Conservation (phyloP, 768 basidiomycete genomes). For the Megacollybia marginata region DNA sequence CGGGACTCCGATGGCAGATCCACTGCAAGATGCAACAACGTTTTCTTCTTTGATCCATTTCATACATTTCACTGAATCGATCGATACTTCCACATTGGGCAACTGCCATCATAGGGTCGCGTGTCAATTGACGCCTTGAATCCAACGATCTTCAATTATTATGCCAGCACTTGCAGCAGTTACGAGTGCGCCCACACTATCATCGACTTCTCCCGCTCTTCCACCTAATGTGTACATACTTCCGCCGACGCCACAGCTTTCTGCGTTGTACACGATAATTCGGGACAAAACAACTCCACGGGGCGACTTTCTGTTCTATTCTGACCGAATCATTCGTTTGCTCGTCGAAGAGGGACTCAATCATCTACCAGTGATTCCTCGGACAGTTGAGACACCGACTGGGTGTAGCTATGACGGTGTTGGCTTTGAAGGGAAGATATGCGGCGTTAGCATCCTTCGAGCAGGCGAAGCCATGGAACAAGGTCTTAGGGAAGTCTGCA, state of each 20-base stretch:
- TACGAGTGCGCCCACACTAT: background rate
- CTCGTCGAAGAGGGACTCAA: conserved; percentile 85
- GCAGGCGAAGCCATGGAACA: conserved; percentile 99
- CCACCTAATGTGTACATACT: conserved; percentile 86
- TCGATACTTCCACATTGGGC: too few relatives aligned
- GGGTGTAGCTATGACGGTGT: conserved; percentile 86
- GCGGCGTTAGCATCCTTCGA: conserved; percentile 90
- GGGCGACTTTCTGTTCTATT: conserved; percentile 96
- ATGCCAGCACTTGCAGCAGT: too few relatives aligned
- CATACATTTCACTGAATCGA: too few relatives aligned
- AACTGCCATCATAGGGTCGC: too few relatives aligned
- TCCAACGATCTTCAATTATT: too few relatives aligned
- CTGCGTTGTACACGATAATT: conserved; percentile 94
- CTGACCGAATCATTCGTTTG: conserved; percentile 82
- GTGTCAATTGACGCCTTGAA: too few relatives aligned
- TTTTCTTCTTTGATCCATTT: too few relatives aligned
- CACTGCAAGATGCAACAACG: too few relatives aligned
- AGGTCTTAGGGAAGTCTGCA: conserved; percentile 90
- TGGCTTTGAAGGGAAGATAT: conserved; percentile 93
- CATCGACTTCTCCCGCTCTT: conserved; percentile 21
- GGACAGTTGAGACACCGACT: conserved; percentile 64
- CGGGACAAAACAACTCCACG: conserved; percentile 79
- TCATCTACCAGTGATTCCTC: conserved; percentile 66
- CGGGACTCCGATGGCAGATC: too few relatives aligned
- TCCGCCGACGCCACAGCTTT: conserved; percentile 86